Percentiles rank a stretch among this genome's conserved stretches.
Evolutionary conservation across 768 basidiomycete species (phyloP).

Genomic region (Melanogaster broomeanus): DNA sequence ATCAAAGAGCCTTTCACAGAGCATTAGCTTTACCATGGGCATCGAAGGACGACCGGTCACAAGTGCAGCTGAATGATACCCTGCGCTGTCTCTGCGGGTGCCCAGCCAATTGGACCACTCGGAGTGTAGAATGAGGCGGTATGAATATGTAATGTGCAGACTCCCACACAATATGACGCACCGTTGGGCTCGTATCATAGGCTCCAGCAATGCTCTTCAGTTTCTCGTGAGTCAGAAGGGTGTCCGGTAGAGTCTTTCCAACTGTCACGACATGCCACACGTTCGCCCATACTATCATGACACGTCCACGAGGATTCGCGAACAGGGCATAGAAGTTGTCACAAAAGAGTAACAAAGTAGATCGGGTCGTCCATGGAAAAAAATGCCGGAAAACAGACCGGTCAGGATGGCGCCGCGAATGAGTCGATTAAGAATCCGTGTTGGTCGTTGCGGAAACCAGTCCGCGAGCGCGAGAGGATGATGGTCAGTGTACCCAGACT

Average conservation of each 20-base stretch:
- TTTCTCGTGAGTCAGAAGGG: slow-evolving; percentile 40
- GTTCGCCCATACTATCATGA: slow-evolving; percentile 50
- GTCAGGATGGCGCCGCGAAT: slow-evolving; percentile 59
- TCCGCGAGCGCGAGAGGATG: slow-evolving; percentile 43
- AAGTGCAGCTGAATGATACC: not conserved
- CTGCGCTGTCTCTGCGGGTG: not conserved
- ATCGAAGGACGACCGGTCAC: slow-evolving; percentile 1
- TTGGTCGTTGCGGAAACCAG: slow-evolving; percentile 55
- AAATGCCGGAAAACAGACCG: slow-evolving; percentile 51
- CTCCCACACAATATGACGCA: not conserved
- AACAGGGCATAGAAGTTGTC: slow-evolving; percentile 40
- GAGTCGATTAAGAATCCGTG: slow-evolving; percentile 50
- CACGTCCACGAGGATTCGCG: slow-evolving; percentile 41
- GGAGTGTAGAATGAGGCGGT: not conserved
- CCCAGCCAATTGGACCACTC: not conserved
- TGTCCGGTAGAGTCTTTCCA: slow-evolving; percentile 49
- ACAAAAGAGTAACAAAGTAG: slow-evolving; percentile 26
- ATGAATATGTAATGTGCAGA: not conserved
- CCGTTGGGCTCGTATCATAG: not conserved
- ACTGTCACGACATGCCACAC: slow-evolving; percentile 39
- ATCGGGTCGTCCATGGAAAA: slow-evolving; percentile 54
- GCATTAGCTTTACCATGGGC: slow-evolving; percentile 2
- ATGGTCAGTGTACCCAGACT: slow-evolving; percentile 25
- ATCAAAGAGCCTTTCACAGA: not conserved
- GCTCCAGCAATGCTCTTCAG: slow-evolving; percentile 29